Base-by-base conservation (phyloP, 257 asterid genomes). In the Rhazya stricta region DNA sequence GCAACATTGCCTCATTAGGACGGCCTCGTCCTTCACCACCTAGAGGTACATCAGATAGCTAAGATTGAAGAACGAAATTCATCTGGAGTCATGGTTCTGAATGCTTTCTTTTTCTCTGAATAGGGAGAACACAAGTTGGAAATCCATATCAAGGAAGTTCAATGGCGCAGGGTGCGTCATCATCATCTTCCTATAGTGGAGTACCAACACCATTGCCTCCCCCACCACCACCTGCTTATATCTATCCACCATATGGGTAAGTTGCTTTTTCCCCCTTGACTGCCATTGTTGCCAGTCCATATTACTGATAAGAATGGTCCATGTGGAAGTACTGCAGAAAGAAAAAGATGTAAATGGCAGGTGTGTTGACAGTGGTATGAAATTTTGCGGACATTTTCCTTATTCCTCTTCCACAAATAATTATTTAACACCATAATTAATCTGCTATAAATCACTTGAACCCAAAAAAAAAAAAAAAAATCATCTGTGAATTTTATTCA, bases 231-330 rank as follows among this genome's bases (percentile, higher is more conserved):
- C 85, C 93, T 9, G 88, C 96, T 78, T 78, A 88, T 42, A 81
- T 95, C 9, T 95, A 92, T 84, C 98, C 96, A 36, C 91, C 97
- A 5, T 95, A 95, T 72, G 98, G 98, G 99, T 95, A 87, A 71
- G 91, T 80, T 16, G 2, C 12, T 3, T 72, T 60, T 50, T 37
- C 9, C 27, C 5, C 39, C 51, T 29, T 81, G 72, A 51, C 34
- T 72, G 73, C 58, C 76, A 67, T 65, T 72, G 68, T 75, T 84
- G 75, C 67, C 77, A 80, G 87, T 76, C 77, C 76, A 80, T 73
- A 78, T 51, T 80, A 74, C 74, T 80, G 63, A 78, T 81, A 70
- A 61, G 39, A 80, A 83, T 86, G 89, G 91, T 81, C 90, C 93
- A 85, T 78, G 80, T 76, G 81, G 72, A 78, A 79, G 76, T 80